A percentile compares a stretch with the other conserved stretches of the same genome.
Evolutionary conservation across 371 early-diverging fungal species (phyloP).

Genomic region (Haplosporangium sp.): DNA sequence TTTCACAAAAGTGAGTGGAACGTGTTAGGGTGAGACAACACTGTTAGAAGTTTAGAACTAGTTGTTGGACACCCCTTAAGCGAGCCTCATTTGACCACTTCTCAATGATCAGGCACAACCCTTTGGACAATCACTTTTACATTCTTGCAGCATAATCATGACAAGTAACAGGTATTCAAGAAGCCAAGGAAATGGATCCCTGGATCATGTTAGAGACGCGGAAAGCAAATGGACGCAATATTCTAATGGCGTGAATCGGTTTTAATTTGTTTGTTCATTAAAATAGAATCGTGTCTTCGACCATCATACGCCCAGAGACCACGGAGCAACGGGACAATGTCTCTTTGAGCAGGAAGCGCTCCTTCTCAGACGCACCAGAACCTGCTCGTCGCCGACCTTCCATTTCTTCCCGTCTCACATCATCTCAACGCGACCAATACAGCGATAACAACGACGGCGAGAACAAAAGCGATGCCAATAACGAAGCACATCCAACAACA

Average conservation of each 20-base stretch:
- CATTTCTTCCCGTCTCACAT: conserved; percentile 19
- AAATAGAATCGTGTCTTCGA: conserved; percentile 40
- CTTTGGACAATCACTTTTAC: no score
- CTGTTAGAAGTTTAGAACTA: no score
- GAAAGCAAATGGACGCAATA: not conserved
- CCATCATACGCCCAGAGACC: conserved; percentile 30
- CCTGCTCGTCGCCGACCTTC: conserved; percentile 9
- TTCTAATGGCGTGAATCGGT: no score
- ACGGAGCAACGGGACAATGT: not conserved
- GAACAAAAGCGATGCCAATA: not conserved
- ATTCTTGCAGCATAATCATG: no score
- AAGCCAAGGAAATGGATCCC: no score
- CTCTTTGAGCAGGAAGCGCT: conserved; percentile 17
- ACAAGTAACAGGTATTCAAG: no score
- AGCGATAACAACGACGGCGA: not conserved
- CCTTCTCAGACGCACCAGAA: conserved; percentile 26
- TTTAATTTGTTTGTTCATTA: not conserved
- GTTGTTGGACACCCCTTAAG: no score
- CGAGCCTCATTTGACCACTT: no score
- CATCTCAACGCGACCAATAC: not conserved
- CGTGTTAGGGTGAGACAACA: no score
- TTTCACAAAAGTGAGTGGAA: no score
- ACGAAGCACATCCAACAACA: conserved; percentile 1
- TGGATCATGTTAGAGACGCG: not conserved
- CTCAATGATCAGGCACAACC: no score